phyloP scores from a whole-genome alignment of 2,329 filamentous ascomycete genomes.

The Zymoseptoria ardabiliae region DNA sequence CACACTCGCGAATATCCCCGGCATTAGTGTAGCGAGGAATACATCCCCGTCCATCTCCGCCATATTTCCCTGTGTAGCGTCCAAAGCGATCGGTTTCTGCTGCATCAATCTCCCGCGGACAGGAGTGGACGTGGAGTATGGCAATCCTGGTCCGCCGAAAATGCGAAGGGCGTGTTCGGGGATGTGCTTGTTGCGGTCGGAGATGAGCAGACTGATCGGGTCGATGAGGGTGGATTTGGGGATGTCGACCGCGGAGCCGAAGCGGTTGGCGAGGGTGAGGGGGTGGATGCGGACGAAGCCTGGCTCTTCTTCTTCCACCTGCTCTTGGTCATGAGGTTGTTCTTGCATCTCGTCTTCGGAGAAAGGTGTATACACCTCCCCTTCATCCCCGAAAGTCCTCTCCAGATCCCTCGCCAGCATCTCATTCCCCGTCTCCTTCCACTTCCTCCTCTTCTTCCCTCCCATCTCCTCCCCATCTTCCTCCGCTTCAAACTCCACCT shows the following conservation, averaged over 20 bases:
- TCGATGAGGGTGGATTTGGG: conserved; percentile 62
- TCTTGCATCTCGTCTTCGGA: conserved; percentile 47
- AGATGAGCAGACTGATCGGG: conserved; percentile 63
- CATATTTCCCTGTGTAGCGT: conserved; percentile 60
- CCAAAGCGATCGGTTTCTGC: conserved; percentile 59
- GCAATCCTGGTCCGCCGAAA: conserved; percentile 71
- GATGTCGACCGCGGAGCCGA: conserved; percentile 68
- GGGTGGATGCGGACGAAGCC: conserved; percentile 58
- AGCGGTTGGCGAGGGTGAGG: conserved; percentile 66
- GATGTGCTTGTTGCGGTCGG: conserved; percentile 60
- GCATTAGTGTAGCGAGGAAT: conserved; percentile 62
- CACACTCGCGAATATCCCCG: conserved; percentile 61
- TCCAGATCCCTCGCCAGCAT: conserved; percentile 20
- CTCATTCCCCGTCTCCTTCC: conserved; percentile 51
- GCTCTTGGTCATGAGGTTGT: conserved; percentile 48
- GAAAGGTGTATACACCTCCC: conserved; percentile 39
- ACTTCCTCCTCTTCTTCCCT: conserved; percentile 15
- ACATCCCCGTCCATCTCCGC: conserved; percentile 67
- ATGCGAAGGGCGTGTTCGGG: conserved; percentile 60
- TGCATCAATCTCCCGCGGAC: conserved; percentile 46
- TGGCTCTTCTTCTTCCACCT: conserved; percentile 48
- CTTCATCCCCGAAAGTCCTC: conserved; percentile 31
- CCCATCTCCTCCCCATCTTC: conserved; percentile 20
- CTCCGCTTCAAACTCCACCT: conserved; percentile 48
- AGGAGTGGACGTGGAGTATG: conserved; percentile 68